Evolutionary conservation across 2,329 filamentous ascomycete species (phyloP).

Genomic region (Diplocarpon rosae): DNA sequence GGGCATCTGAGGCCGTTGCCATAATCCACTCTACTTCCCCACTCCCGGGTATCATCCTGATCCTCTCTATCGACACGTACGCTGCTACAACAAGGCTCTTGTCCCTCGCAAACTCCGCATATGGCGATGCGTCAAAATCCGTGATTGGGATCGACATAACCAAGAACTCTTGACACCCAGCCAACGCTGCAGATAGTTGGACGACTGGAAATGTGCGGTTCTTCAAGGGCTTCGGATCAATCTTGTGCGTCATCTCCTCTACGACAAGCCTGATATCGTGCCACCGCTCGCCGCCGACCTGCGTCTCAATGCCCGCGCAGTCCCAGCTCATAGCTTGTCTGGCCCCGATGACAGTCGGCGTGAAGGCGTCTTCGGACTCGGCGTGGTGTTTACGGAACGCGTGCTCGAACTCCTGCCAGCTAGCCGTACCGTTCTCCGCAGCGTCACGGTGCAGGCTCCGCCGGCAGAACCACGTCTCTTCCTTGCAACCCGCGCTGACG

Average conservation of each 20-base stretch:
- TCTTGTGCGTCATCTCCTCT: slow-evolving; percentile 54
- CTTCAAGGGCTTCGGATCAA: slow-evolving; percentile 45
- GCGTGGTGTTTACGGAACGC: slow-evolving; percentile 49
- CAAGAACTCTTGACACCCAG: slow-evolving; percentile 37
- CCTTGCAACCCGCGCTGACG: slow-evolving; percentile 24
- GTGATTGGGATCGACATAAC: slow-evolving; percentile 45
- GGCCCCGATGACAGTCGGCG: slow-evolving; percentile 40
- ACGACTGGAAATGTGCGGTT: slow-evolving; percentile 57
- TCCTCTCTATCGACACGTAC: slow-evolving; percentile 56
- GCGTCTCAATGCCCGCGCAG: slow-evolving; percentile 31
- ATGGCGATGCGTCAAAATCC: slow-evolving; percentile 30
- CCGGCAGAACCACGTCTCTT: slow-evolving; percentile 51
- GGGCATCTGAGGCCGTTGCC: slow-evolving; percentile 63
- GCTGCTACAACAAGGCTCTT: slow-evolving; percentile 42
- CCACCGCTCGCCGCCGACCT: slow-evolving; percentile 33
- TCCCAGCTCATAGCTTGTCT: slow-evolving; percentile 35
- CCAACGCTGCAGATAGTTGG: slow-evolving; percentile 42
- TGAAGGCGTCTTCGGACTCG: slow-evolving; percentile 46
- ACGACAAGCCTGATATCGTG: slow-evolving; percentile 38
- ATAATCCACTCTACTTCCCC: slow-evolving; percentile 61
- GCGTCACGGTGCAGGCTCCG: slow-evolving; percentile 49
- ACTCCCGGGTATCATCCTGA: slow-evolving; percentile 28
- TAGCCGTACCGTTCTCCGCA: slow-evolving; percentile 40
- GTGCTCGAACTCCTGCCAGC: slow-evolving; percentile 51
- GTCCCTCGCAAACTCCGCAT: slow-evolving; percentile 29